These are phyloP conservation scores for Cercospora sesami DNA, from an alignment of 2,329 filamentous ascomycete species.

Conservation along the genomic window DNA sequence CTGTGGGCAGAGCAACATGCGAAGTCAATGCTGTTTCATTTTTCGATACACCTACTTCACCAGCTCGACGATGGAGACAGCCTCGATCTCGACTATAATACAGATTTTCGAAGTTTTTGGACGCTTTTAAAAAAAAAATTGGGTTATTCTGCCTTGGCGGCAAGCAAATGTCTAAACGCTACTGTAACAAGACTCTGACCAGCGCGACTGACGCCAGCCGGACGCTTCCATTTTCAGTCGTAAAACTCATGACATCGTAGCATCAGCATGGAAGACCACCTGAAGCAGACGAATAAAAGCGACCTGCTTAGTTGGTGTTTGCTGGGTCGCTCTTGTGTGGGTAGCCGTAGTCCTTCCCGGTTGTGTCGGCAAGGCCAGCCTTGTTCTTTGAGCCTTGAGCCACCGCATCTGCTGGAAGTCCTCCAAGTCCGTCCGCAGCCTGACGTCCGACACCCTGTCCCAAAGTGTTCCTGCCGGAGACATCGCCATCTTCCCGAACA, in stretches of 20 bases:
- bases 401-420: slow-evolving; percentile 62
- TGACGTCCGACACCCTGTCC: slow-evolving; percentile 60
- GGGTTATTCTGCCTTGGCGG: neutral
- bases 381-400: slow-evolving; percentile 49
- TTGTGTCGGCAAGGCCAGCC: slow-evolving; percentile 45
- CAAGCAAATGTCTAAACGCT: neutral
- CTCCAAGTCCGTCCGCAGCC: slow-evolving; percentile 58
- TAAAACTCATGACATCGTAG: slow-evolving; percentile 3
- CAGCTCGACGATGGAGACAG: neutral
- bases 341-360: slow-evolving; percentile 46
- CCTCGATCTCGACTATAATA: neutral
- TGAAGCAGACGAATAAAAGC: neutral
- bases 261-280: neutral
- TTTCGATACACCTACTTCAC: neutral
- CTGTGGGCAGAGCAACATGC: neutral
- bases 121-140: neutral
- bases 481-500: slow-evolving; percentile 52
- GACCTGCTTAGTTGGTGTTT: slow-evolving; percentile 13
- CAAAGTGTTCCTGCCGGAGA: slow-evolving; percentile 53
- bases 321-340: slow-evolving; percentile 45
- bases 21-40: neutral
- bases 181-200: neutral
- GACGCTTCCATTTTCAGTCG: neutral
- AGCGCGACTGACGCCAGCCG: neutral
- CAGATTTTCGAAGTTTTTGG: neutral